Evolutionary conservation across 768 basidiomycete genomes (phyloP), one percentile per base, ranked within the genome.

Genomic region (Trametes meyenii): DNA sequence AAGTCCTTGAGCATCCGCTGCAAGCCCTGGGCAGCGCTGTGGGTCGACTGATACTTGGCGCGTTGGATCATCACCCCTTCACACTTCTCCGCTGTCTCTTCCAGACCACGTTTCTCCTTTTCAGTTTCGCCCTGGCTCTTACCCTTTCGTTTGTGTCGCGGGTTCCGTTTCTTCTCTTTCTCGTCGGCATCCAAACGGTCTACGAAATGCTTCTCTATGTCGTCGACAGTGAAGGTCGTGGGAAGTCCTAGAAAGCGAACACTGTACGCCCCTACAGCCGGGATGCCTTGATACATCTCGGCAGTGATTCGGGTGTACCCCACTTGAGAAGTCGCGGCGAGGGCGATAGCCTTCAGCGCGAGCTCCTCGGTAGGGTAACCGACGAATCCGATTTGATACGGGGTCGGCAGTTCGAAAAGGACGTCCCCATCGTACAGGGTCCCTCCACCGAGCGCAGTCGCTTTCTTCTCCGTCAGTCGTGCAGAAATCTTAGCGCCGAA

Each of bases 181-280:
- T 44, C 5, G 17, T 29, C 33, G 8, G 16, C 19, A 13, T 33
- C 19, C 3, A 58, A 13, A 17, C 39, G 57, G 13, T 51, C 40
- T 5, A 50, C 49, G 17, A 58, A 58, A 19, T 58, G 57, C 19
- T 58, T 58, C 39, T 50, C 42, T 69, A 88, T 68, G 13, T 77
- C 77, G 17, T 77, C 70, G 21, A 79, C 71, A 0, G 69, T 74
- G 0, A 77, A 72, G 43, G 77, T 74, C 0, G 80, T 68, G 0
- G 88, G 87, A 5, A 91, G 68, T 5, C 81, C 78, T 5, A 70
- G 69, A 65, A 92, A 83, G 17, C 82, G 82, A 54, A 93, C 84
- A 8, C 84, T 91, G 67, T 81, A 82, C 0, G 72, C 70, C 3
- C 83, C 85, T 10, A 89, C 77, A 1, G 79, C 79, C 1, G 87